Base-by-base conservation (phyloP, 2,329 filamentous ascomycete genomes). In the Bipolaris bicolor region DNA sequence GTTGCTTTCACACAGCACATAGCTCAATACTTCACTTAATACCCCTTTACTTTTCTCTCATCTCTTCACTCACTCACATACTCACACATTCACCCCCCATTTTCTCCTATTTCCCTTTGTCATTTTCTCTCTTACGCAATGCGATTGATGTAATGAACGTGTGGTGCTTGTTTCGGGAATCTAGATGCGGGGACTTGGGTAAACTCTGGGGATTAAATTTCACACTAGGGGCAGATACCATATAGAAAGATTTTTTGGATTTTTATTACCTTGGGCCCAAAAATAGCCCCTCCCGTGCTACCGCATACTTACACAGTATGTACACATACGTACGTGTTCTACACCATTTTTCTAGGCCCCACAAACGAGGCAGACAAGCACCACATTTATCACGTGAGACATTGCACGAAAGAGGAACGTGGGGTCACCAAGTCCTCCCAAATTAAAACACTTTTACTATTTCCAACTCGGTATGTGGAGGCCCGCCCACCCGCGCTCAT, bases 101-200 rank as follows among this genome's bases (percentile, higher is more conserved):
- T 36, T 16, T 16, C 41, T 40, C 31, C 49, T 34, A 22, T 15
- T 26, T 26, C 22, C 37, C 44, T 55, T 44, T 43, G 20, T 43
- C 16, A 29, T 36, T 22, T 37, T 26, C 39, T 55, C 39, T 55
- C 49, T 55, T 33, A 51, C 41, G 52, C 52, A 33, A 55, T 43
- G 52, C 47, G 18, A 55, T 55, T 55, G 52, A 55, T 55, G 47
- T 55, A 55, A 55, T 51, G 52, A 55, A 36, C n/a, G 46, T 33
- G n/a, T 39, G 47, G 39, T 34, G 26, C 16, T 44, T 48, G 39
- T 31, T 31, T 31, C 10, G 29, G 29, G 29, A 29, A 55, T 16
- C 13, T 43, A n/a, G 40, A 26, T 26, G 40, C 40, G 40, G 40
- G 47, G 47, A 33, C 15, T 29, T 15, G 18, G 47, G 41, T 51